Evolutionary conservation across 2,329 filamentous ascomycete genomes (phyloP), one percentile per base, ranked within the genome.

Genomic region (Ampelomyces quisqualis): DNA sequence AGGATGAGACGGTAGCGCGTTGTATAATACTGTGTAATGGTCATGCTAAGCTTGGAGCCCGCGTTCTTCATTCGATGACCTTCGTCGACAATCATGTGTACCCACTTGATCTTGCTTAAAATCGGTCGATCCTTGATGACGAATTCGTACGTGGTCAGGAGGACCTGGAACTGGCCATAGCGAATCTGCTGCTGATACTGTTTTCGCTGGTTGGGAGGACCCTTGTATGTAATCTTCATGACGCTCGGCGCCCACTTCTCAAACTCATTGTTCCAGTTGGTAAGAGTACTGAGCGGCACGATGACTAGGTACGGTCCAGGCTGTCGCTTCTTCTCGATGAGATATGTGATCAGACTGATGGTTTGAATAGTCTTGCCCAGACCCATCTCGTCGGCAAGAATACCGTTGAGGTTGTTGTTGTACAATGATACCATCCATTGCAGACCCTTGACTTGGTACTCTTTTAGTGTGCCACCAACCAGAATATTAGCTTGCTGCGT

Each of bases 381-480:
- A 84, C 93, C 93, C 93, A 98, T 98, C 73, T 98, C 93, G 62
- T 98, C 93, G 44, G 93, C 93, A 59, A 98, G 77, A 54, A 98
- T 97, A 79, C 93, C 93, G 69, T 98, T 98, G 53, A 98, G 81
- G 71, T 96, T 98, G 77, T 98, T 98, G 83, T 98, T 98, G 80
- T 97, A 98, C 10, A 98, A 79, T 10, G 93, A 98, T 47, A 98
- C 85, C 93, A 98, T 98, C 93, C 93, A 98, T 70, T 98, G 91
- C 33, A 98, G 75, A 79, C 93, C 93, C 82, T 96, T 97, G 71
- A 98, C 57, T 73, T 98, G 93, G 71, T 98, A 98, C 68, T 98
- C 93, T 70, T 98, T 98, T 54, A 98, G 77, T 8, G 77, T 87
- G 64, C 93, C 93, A 65, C 93, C 93, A 49, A 97, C 89, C 46